Evolutionary conservation across 192 early-diverging fungal genomes (phyloP).

Genomic region (Coemansia sp.): DNA sequence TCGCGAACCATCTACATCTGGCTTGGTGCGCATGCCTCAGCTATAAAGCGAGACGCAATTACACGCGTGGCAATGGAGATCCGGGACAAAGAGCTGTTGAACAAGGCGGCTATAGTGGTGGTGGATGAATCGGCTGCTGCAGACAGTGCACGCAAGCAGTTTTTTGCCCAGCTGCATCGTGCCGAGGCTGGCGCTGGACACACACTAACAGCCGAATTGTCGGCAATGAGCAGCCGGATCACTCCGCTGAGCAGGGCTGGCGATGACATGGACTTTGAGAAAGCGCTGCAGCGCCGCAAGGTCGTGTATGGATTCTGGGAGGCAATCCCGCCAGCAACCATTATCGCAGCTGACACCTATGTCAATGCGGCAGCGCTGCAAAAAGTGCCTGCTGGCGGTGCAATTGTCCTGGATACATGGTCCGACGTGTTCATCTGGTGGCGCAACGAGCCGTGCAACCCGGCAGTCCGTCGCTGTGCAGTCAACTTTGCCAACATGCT

Average conservation of each 20-base stretch:
- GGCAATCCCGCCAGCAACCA: constrained; percentile 42
- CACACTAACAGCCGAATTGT: constrained; percentile 17
- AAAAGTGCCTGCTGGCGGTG: constrained; percentile 43
- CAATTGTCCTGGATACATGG: constrained; percentile 48
- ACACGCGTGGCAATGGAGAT: constrained; percentile 45
- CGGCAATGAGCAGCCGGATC: constrained; percentile 29
- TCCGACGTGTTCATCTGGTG: constrained; percentile 53
- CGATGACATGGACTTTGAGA: constrained; percentile 45
- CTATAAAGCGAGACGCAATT: constrained; percentile 48
- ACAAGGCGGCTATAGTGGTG: constrained; percentile 24
- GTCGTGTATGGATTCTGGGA: constrained; percentile 53
- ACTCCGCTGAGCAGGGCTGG: constrained; percentile 34
- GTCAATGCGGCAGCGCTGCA: constrained; percentile 44
- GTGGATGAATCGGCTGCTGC: constrained; percentile 39
- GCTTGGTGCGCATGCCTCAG: constrained; percentile 43
- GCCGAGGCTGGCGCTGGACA: constrained; percentile 16
- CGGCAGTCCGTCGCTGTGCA: constrained; percentile 43
- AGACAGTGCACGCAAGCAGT: constrained; percentile 36
- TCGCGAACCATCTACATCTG: constrained; percentile 44
- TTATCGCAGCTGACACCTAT: constrained; percentile 35
- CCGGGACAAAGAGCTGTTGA: constrained; percentile 43
- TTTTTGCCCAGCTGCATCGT: constrained; percentile 37
- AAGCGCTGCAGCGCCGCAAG: constrained; percentile 44
- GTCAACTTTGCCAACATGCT: constrained; percentile 45
- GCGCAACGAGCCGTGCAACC: constrained; percentile 44